These are phyloP conservation scores for Fusarium veterinarium DNA, from an alignment of 2,329 filamentous ascomycete species.

Conservation along the genomic window DNA sequence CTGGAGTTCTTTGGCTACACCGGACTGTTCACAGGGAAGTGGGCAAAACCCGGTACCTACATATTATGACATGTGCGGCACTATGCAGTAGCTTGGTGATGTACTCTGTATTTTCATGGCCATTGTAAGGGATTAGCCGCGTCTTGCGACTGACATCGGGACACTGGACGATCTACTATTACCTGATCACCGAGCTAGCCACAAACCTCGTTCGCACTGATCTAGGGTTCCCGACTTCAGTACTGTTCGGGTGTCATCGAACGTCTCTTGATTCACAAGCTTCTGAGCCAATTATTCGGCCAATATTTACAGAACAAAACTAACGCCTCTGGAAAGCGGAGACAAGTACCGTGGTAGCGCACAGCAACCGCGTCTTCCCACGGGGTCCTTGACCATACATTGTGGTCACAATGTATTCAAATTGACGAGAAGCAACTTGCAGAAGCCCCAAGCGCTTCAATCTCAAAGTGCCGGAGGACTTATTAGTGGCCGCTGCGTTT, in stretches of 20 bases:
- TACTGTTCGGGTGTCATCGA: neutral
- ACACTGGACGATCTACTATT: neutral
- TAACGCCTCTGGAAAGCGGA: neutral
- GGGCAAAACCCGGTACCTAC: slow-evolving; percentile 1
- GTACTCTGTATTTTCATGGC: neutral
- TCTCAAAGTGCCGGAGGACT: slow-evolving; percentile 7
- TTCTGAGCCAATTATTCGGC: neutral
- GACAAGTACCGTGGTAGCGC: neutral
- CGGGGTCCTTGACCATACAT: neutral
- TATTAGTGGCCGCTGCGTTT: neutral
- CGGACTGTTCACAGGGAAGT: neutral
- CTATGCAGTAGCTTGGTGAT: slow-evolving; percentile 7
- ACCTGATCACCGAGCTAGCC: neutral
- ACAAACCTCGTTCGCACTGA: neutral
- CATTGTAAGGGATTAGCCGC: slow-evolving; percentile 12
- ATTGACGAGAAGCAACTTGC: neutral
- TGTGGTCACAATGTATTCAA: neutral
- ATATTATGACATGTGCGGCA: slow-evolving; percentile 3
- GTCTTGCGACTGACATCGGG: slow-evolving; percentile 18
- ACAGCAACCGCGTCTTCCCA: neutral
- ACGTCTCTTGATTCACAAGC: neutral
- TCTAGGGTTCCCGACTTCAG: neutral
- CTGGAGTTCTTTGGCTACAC: slow-evolving; percentile 3
- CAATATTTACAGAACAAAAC: neutral
- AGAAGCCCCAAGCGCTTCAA: neutral